Evolutionary conservation across 805 yeast species (phyloP).

Genomic region (Ogataea methylovora): DNA sequence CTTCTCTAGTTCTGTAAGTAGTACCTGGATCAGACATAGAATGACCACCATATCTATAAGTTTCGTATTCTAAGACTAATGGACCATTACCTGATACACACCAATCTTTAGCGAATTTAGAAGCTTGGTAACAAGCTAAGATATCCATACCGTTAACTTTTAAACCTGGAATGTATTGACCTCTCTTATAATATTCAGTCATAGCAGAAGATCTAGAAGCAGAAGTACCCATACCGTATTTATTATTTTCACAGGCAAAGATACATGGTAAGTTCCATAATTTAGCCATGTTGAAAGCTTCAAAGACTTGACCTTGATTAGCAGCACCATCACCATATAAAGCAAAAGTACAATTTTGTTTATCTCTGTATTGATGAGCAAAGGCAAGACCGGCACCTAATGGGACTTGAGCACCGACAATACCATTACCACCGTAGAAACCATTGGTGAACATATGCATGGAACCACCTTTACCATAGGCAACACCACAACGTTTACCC

Average conservation of each 20-base stretch:
- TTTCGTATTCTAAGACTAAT: constrained; percentile 90
- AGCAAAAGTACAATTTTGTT: constrained; percentile 71
- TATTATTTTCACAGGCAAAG: constrained; percentile 97
- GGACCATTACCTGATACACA: constrained; percentile 92
- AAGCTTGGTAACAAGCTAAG: constrained; percentile 90
- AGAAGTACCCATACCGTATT: constrained; percentile 99
- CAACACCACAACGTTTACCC: constrained; percentile 94
- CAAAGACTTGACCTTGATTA: constrained; percentile 98
- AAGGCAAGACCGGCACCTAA: constrained; percentile 98
- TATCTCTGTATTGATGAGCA: constrained; percentile 90
- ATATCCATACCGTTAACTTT: constrained; percentile 99
- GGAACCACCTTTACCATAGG: constrained; percentile 98
- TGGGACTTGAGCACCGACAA: constrained; percentile 99
- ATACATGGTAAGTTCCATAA: constrained; percentile 94
- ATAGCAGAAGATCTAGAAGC: constrained; percentile 95
- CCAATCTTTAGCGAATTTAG: constrained; percentile 97
- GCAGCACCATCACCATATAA: constrained; percentile 99
- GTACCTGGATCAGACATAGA: constrained; percentile 99
- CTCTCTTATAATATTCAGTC: constrained; percentile 97
- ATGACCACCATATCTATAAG: constrained; percentile 99
- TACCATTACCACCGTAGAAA: constrained; percentile 99
- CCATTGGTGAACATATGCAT: constrained; percentile 97
- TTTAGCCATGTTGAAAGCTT: constrained; percentile 98
- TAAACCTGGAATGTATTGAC: constrained; percentile 98
- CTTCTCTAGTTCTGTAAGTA: constrained; percentile 99